phyloP scores from a whole-genome alignment of 2,329 filamentous ascomycete species.

The Hymenoscyphus salicellus region DNA sequence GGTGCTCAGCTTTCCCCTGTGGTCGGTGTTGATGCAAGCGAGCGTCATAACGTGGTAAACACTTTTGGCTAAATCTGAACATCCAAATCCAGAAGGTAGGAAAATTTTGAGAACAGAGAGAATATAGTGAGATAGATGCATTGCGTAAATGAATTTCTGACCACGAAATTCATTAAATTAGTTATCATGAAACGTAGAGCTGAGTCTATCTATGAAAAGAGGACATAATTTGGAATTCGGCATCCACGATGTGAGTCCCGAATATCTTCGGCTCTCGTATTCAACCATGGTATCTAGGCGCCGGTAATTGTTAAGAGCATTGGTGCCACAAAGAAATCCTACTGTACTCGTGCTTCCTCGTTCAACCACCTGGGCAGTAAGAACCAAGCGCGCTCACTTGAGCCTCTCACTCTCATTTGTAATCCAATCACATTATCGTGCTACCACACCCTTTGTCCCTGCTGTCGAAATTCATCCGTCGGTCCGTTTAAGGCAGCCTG shows the following conservation, averaged over 20 bases:
- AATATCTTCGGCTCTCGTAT: background rate
- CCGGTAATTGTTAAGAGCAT: background rate
- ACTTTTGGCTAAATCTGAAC: background rate
- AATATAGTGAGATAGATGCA: background rate
- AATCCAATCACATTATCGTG: background rate
- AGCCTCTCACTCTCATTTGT: background rate
- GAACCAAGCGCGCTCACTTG: background rate
- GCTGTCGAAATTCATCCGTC: background rate
- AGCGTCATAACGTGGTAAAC: background rate
- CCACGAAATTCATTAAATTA: background rate
- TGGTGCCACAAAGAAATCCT: background rate
- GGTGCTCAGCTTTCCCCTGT: background rate
- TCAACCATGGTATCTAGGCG: background rate
- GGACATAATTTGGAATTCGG: too few relatives aligned
- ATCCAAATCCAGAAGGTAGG: background rate
- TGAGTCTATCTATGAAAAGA: background rate
- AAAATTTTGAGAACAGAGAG: too few relatives aligned
- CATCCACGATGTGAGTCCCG: background rate
- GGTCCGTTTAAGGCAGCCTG: background rate
- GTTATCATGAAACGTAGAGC: background rate
- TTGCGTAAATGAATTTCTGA: background rate
- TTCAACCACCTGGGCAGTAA: background rate
- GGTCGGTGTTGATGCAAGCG: background rate
- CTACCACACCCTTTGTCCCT: background rate
- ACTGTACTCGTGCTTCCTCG: background rate